phyloP scores from a whole-genome alignment of 176 grass and related monocot genomes.

The Phyllostachys edulis region DNA sequence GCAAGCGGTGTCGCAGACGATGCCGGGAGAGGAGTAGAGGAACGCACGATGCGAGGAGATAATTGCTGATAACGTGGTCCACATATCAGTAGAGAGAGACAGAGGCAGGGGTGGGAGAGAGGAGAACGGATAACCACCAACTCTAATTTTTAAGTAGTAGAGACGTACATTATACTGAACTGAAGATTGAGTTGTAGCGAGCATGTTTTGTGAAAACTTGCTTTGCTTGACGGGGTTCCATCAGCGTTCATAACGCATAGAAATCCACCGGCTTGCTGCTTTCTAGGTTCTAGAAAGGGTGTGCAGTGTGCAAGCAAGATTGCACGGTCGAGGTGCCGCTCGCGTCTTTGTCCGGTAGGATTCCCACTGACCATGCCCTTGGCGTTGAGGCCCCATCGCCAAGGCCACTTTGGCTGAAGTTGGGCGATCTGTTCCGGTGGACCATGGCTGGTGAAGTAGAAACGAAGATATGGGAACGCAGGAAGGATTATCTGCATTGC shows the following conservation, averaged over 20 bases:
- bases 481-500: neutral
- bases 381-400: neutral
- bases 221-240: neutral
- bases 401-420: neutral
- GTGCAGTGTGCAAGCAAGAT: neutral
- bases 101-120: too few species aligned
- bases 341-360: slow-evolving; percentile 25
- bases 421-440: neutral
- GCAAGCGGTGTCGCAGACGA: too few species aligned
- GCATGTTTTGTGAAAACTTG: neutral
- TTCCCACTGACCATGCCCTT: slow-evolving; percentile 18
- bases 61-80: too few species aligned
- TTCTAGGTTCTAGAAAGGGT: neutral
- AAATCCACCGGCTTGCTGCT: neutral
- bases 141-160: too few species aligned
- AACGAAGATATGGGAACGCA: neutral
- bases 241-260: neutral
- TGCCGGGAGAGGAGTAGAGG: too few species aligned
- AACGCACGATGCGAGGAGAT: too few species aligned
- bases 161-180: neutral
- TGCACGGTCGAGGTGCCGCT: neutral
- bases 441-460: slow-evolving; percentile 20
- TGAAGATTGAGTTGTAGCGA: neutral
- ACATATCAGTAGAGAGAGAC: too few species aligned
- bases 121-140: too few species aligned